A percentile compares a stretch with the other conserved stretches of the same genome.
Evolutionary conservation across 73 alveolate genomes (phyloP).

Genomic region (Uronychia binucleata): DNA sequence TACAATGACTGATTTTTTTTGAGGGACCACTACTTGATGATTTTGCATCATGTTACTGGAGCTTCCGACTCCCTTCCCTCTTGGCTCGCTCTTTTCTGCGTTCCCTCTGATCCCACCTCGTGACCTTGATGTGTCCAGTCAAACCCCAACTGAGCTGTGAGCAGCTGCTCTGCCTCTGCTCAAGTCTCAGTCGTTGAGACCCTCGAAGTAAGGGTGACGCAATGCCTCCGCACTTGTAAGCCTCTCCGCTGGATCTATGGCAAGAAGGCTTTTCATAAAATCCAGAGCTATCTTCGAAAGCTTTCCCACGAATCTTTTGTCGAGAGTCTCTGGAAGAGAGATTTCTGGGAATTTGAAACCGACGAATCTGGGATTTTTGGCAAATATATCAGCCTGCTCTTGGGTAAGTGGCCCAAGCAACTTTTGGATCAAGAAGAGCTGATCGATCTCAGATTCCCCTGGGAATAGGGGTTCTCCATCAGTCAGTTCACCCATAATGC

Average conservation of each 20-base stretch:
- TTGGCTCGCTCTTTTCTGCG: neutral
- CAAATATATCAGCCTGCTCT: constrained; percentile 74
- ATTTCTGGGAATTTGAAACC: constrained; percentile 79
- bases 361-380: constrained; percentile 67
- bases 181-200: constrained; percentile 67
- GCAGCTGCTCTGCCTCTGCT: constrained; percentile 52
- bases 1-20: neutral
- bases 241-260: constrained; percentile 86
- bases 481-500: constrained; percentile 67
- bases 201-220: constrained; percentile 83
- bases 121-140: neutral
- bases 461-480: constrained; percentile 73
- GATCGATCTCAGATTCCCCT: constrained; percentile 62
- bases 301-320: constrained; percentile 80
- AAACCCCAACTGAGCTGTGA: neutral
- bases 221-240: constrained; percentile 70
- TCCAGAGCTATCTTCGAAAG: constrained; percentile 63
- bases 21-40: no score
- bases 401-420: constrained; percentile 74
- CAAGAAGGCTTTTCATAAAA: constrained; percentile 72
- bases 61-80: neutral
- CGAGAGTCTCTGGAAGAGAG: constrained; percentile 84
- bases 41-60: neutral
- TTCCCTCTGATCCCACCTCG: neutral
- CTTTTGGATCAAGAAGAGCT: constrained; percentile 33